Base-by-base conservation (phyloP, 768 basidiomycete species). In the Lactarius evosmus region DNA sequence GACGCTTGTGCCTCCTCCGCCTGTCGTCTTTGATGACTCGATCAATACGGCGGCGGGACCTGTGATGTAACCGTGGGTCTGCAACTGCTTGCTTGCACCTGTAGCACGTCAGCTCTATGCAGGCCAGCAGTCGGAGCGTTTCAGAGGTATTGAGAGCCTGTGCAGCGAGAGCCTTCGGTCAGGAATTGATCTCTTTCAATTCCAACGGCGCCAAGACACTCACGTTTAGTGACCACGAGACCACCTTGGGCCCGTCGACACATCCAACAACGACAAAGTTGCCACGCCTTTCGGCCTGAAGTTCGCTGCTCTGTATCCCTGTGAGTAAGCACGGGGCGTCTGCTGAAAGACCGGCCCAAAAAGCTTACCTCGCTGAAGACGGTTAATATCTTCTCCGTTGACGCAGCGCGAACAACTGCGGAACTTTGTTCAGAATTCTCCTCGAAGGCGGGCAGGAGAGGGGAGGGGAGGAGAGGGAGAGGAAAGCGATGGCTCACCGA, bases 151-250 rank as follows among this genome's bases (percentile, higher is more conserved):
- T 93, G 66, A 91, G 74, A 2, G 91, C 90, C 91, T 93, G 66
- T 2, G 44, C 29, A 56, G 55, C n/a, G 11, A 60, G 41, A 49
- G 22, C 4, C 3, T 9, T 16, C 29, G 44, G 65, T 51, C 68
- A 49, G 34, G 12, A 49, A 44, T 25, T n/a, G 54, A 49, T 44
- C 32, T 22, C 29, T 38, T 40, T 58, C 51, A 55, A 30, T 49
- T 50, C 41, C 17, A 52, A 38, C 38, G 49, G 16, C 22, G 61
- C 16, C 5, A n/a, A 29, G 40, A 49, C 6, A 72, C 85, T 61
- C 69, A 91, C 91, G 70, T 93, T 92, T 63, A 93, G 73, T 33
- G 91, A 93, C 90, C 91, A 93, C 16, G 91, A 93, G 34, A 93
- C 78, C 44, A 93, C 91, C 46, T 82, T 83, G 44, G 79, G 72